Base-by-base conservation (phyloP, 108 stramenopile species). In the Mediolabrus comicus region DNA sequence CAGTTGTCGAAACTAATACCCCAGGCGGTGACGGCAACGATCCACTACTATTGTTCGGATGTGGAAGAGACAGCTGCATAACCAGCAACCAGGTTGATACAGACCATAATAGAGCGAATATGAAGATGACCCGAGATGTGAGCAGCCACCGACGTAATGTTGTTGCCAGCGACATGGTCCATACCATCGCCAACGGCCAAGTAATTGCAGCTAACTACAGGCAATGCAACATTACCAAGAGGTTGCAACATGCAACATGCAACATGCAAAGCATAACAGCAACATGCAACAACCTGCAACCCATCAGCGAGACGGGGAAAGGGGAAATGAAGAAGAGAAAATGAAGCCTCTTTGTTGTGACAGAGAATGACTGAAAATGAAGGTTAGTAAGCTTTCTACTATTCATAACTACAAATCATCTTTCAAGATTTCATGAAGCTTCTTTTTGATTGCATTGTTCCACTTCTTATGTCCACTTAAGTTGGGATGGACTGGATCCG, bases 391-490 rank as follows among this genome's bases (percentile, higher is more conserved):
- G n/a, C n/a, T n/a, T n/a, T n/a, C n/a, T n/a, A n/a, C n/a, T n/a
- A n/a, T n/a, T n/a, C n/a, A n/a, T n/a, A n/a, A 10, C 19, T 49
- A 49, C 46, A 49, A 49, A 24, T 29, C 53, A 41, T 71, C 76
- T 6, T 77, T 68, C 16, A 79, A 51, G 58, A 79, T 74, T 30
- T 69, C 59, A 59, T 79, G 74, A 51, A 79, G 60, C 32, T 41
- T 74, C 67, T 79, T 74, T 57, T 74, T 79, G 59, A 79, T 79
- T 32, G 67, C 74, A 34, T 39, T 34, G 54, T 74, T 75, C 78
- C 78, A 79, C 35, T 75, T 74, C 62, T 79, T 79, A 24, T 79
- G 78, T 22, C 78, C 78, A 57, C 56, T 69, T 54, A 75, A 74
- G 53, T 74, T 79, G 22, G 78, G 78, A 59, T 79, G 78, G 11